Percentiles rank a stretch among this genome's conserved stretches.
phyloP scores from a whole-genome alignment of 129 eudicot species.

The Erigeron canadensis region DNA sequence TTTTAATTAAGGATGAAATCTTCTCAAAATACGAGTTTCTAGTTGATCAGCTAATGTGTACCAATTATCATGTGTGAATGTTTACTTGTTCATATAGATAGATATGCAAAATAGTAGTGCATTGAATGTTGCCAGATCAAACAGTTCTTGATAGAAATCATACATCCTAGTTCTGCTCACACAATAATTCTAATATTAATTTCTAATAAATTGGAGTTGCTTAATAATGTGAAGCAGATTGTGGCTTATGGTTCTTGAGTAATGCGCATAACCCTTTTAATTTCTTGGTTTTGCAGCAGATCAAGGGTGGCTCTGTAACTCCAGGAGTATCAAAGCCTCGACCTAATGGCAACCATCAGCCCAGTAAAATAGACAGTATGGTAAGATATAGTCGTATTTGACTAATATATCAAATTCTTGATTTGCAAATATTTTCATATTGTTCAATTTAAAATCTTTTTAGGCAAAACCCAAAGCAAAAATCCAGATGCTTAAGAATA shows the following conservation, averaged over 20 bases:
- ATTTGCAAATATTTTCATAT: constrained; percentile 5
- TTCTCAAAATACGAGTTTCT: not conserved
- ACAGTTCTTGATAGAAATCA: not conserved
- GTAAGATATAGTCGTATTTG: constrained; percentile 37
- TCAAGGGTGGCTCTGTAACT: constrained; percentile 45
- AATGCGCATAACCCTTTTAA: not conserved
- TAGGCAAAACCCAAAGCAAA: constrained; percentile 59
- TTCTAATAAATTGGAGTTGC: not conserved
- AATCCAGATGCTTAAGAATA: constrained; percentile 64
- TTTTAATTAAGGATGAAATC: not conserved
- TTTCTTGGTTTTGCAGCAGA: constrained; percentile 33
- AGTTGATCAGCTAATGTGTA: not conserved
- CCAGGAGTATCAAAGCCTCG: constrained; percentile 47
- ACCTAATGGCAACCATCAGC: constrained; percentile 28
- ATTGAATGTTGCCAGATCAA: not conserved
- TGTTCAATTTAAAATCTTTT: constrained; percentile 8
- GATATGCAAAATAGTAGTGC: not conserved
- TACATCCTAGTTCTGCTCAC: not conserved
- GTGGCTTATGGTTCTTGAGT: not conserved
- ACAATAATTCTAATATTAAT: not conserved
- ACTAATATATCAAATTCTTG: not conserved
- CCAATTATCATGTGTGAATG: not conserved
- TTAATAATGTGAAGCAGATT: not conserved
- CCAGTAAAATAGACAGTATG: constrained; percentile 36
- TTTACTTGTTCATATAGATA: not conserved